Evolutionary conservation across 768 basidiomycete genomes (phyloP).

Genomic region (Paxillus ammoniavirescens): DNA sequence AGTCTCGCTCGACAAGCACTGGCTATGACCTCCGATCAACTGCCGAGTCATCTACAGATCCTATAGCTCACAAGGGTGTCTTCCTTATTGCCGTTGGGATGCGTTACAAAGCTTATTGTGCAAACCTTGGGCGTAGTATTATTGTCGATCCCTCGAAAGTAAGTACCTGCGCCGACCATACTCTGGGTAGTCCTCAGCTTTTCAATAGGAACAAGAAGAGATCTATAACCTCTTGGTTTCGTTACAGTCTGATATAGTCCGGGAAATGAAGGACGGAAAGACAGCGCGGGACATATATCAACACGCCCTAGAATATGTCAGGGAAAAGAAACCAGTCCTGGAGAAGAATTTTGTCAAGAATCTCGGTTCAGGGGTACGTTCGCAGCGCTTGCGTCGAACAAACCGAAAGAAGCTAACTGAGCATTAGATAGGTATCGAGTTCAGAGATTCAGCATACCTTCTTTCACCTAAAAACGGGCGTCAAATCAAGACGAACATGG

Average conservation of each 20-base stretch:
- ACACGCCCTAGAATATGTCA: conserved; percentile 65
- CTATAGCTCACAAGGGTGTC: conserved; percentile 85
- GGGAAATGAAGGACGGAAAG: conserved; percentile 77
- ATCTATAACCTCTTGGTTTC: conserved; percentile 78
- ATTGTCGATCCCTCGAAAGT: conserved; percentile 93
- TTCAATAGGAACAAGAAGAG: conserved; percentile 80
- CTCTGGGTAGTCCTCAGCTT: neutral
- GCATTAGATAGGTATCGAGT: conserved; percentile 91
- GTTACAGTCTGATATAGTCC: conserved; percentile 73
- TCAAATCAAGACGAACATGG: conserved; percentile 74
- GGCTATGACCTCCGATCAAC: conserved; percentile 89
- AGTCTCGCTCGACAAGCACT: conserved; percentile 78
- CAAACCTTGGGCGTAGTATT: conserved; percentile 90
- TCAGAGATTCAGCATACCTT: conserved; percentile 84
- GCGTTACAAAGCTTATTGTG: conserved; percentile 90
- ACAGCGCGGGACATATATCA: conserved; percentile 80
- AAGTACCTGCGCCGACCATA: neutral
- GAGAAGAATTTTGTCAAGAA: conserved; percentile 87
- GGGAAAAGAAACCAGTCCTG: conserved; percentile 76
- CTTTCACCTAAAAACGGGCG: conserved; percentile 79
- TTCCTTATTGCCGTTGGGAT: conserved; percentile 85
- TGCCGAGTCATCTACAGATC: conserved; percentile 81
- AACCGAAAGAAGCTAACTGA: neutral
- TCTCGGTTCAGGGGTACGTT: conserved; percentile 82
- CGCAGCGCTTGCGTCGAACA: neutral